Evolutionary conservation across 768 basidiomycete genomes (phyloP).

Genomic region (Amanita thiersii): DNA sequence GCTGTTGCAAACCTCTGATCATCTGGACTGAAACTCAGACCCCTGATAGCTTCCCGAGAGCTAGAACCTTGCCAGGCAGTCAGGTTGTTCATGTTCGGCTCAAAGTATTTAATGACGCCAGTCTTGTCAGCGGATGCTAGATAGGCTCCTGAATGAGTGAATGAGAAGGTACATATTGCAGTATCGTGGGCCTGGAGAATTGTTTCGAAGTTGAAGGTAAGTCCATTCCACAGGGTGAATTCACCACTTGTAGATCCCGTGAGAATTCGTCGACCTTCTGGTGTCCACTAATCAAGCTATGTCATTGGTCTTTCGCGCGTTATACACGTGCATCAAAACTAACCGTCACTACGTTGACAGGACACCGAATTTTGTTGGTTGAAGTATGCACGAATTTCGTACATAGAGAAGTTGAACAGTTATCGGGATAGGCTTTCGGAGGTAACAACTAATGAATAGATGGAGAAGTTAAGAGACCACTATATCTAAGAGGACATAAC

Average conservation of each 20-base stretch:
- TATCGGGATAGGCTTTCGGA: slow-evolving; percentile 85
- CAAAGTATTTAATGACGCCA: slow-evolving; percentile 97
- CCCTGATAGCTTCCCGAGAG: slow-evolving; percentile 86
- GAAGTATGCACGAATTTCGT: slow-evolving; percentile 98
- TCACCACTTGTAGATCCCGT: slow-evolving; percentile 97
- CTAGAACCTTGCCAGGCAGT: slow-evolving; percentile 86
- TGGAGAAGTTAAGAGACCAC: slow-evolving; percentile 14
- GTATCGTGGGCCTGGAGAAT: slow-evolving; percentile 99
- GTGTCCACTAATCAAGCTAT: slow-evolving; percentile 74
- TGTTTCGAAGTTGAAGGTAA: slow-evolving; percentile 99
- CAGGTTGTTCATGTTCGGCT: slow-evolving; percentile 98
- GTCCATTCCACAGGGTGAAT: slow-evolving; percentile 98
- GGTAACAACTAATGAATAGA: slow-evolving; percentile 66
- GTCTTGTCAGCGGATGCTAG: slow-evolving; percentile 89
- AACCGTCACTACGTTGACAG: slow-evolving; percentile 92
- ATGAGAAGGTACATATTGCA: slow-evolving; percentile 82
- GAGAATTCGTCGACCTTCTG: slow-evolving; percentile 86
- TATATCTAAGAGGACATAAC: slow-evolving; percentile 11
- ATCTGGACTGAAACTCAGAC: slow-evolving; percentile 86
- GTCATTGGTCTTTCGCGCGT: slow-evolving; percentile 1
- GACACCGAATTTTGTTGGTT: slow-evolving; percentile 97
- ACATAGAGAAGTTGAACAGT: slow-evolving; percentile 88
- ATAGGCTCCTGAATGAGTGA: slow-evolving; percentile 90
- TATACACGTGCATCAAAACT: slow-evolving; percentile 22
- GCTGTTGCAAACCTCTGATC: slow-evolving; percentile 90